Evolutionary conservation across 2,329 filamentous ascomycete species (phyloP).

Genomic region (Coniochaeta pulveracea): DNA sequence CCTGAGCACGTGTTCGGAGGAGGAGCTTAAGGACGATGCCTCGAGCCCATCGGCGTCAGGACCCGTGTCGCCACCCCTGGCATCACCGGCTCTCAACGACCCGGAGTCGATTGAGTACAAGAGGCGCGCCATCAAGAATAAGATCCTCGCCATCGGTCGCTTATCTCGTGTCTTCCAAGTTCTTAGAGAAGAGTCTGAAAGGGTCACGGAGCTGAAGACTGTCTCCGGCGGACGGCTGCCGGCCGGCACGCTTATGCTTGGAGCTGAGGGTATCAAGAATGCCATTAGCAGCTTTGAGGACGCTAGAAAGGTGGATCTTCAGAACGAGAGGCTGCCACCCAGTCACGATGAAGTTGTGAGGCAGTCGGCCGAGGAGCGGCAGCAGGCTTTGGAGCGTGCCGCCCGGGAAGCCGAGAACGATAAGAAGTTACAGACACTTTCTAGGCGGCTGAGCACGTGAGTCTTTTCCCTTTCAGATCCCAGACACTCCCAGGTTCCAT

Average conservation of each 20-base stretch:
- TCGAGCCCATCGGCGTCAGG: slow-evolving; percentile 46
- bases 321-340: slow-evolving; percentile 90
- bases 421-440: slow-evolving; percentile 72
- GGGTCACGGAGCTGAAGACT: slow-evolving; percentile 95
- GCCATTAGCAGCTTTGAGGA: slow-evolving; percentile 96
- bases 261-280: slow-evolving; percentile 96
- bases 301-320: slow-evolving; percentile 88
- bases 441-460: slow-evolving; percentile 93
- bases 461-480: slow-evolving; percentile 28
- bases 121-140: slow-evolving; percentile 97
- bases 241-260: slow-evolving; percentile 93
- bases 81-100: slow-evolving; percentile 36
- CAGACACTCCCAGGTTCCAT: background rate
- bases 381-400: slow-evolving; percentile 76
- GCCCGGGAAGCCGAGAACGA: slow-evolving; percentile 87
- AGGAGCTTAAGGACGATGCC: slow-evolving; percentile 84
- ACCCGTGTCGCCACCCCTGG: slow-evolving; percentile 59
- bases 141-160: slow-evolving; percentile 94
- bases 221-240: slow-evolving; percentile 86
- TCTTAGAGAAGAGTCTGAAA: slow-evolving; percentile 90
- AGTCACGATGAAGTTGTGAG: slow-evolving; percentile 83
- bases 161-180: slow-evolving; percentile 98
- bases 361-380: slow-evolving; percentile 70
- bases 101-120: slow-evolving; percentile 88
- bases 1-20: slow-evolving; percentile 96